Percentiles rank a stretch among this genome's conserved stretches.
These are phyloP conservation scores for Cryphonectria parasitica DNA, from an alignment of 2,329 filamentous ascomycete genomes.

Conservation along the genomic window DNA sequence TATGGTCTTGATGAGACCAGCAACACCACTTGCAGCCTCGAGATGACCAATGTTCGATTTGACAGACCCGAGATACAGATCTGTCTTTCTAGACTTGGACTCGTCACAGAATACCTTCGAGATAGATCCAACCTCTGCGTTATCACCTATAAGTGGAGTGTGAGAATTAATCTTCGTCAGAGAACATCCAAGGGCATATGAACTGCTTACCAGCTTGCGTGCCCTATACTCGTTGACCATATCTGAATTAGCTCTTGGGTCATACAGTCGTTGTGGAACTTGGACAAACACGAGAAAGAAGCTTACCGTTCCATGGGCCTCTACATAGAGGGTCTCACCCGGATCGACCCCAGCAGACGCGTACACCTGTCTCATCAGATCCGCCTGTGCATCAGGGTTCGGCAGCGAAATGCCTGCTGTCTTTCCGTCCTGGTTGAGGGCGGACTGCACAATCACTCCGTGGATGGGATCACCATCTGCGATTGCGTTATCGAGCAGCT, in stretches of 20 bases:
- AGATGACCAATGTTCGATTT: constrained; percentile 34
- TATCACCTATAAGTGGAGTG: constrained; percentile 1
- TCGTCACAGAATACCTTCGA: constrained; percentile 5
- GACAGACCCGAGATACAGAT: constrained; percentile 28
- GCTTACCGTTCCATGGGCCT: constrained; percentile 37
- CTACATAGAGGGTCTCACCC: constrained; percentile 33
- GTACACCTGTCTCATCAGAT: constrained; percentile 33
- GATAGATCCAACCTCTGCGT: constrained; percentile 17
- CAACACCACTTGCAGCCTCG: constrained; percentile 39
- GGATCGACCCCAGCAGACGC: constrained; percentile 28
- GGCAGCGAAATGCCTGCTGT: constrained; percentile 44
- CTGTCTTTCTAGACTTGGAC: background rate
- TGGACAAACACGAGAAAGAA: background rate
- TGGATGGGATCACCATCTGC: constrained; percentile 37
- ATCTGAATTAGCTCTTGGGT: background rate
- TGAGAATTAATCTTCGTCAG: background rate
- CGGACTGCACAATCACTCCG: constrained; percentile 39
- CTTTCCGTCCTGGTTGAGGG: constrained; percentile 45
- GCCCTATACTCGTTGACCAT: background rate
- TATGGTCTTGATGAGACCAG: constrained; percentile 44
- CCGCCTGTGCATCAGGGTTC: constrained; percentile 32
- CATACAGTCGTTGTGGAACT: background rate
- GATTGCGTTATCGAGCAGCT: constrained; percentile 43
- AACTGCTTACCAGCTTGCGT: constrained; percentile 6
- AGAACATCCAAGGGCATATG: background rate